Base-by-base conservation (phyloP, 2,329 filamentous ascomycete genomes). In the Ophiostoma triangulosporum region DNA sequence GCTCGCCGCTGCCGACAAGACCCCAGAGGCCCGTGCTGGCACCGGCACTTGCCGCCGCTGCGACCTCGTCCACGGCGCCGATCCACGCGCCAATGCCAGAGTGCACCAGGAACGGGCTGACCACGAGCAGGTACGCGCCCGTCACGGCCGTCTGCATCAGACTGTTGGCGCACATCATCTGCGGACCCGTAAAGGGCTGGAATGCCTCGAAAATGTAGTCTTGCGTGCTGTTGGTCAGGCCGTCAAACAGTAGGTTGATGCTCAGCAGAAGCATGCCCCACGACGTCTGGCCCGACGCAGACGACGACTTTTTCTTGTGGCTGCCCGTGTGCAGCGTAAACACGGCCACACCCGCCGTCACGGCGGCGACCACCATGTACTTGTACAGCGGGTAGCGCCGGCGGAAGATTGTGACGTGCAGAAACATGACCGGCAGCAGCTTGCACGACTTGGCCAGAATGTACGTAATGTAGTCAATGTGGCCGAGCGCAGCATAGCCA, bases 91-190 rank as follows among this genome's bases (percentile, higher is more conserved):
- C 76, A 15, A 82, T 56, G 6, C 75, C 75, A 1, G 81, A 88
- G 54, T 76, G 73, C 0, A 84, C 85, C n/a, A 96, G 68, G 71
- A 84, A 88, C 0, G 93, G 93, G 62, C 83, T 86, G 20, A 89
- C 64, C 12, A 88, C 65, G 17, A 91, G 59, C 45, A 98, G 79
- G 63, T 95, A 97, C 0, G 71, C 64, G 20, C 78, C 74, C 3
- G 90, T 97, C 54, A 97, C 73, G 48, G 81, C 64, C 3, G 89
- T 91, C 61, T 80, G 84, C 68, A 97, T 85, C 54, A 95, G 73
- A 66, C 97, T 98, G 69, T 96, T 88, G 36, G 91, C 90, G 66
- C 90, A 94, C 93, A 98, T 98, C 93, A 98, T 98, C 76, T 98
- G 93, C 56, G 91, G 89, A 9, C 93, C 93, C 3, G 81, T 80